phyloP scores from a whole-genome alignment of 2,329 filamentous ascomycete species.

The Ophiostoma triangulosporum region DNA sequence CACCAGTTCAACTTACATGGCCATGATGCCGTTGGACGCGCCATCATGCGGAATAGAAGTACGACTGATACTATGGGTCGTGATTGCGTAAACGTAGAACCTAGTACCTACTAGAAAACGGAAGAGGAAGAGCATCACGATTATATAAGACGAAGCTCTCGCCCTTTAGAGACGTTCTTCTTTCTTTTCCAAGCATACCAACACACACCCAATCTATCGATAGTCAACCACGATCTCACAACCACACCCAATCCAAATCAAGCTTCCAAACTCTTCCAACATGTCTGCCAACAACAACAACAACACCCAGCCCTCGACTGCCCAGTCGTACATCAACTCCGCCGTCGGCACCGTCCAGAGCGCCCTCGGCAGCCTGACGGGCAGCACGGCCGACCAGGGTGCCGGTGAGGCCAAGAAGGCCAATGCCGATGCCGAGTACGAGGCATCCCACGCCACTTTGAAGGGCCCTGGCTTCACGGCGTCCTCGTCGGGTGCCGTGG shows the following conservation, averaged over 20 bases:
- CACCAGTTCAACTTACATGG: background rate
- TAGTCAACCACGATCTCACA: conserved; percentile 23
- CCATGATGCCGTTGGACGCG: background rate
- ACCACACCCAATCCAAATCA: background rate
- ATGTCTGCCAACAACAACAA: conserved; percentile 7
- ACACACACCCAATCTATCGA: background rate
- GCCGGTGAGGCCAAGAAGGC: conserved; percentile 53
- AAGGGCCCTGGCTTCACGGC: conserved; percentile 63
- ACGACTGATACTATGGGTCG: too few relatives aligned
- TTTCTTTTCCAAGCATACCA: too few relatives aligned
- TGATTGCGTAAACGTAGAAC: too few relatives aligned
- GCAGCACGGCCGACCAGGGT: conserved; percentile 52
- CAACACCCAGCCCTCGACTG: conserved; percentile 50
- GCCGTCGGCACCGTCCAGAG: conserved; percentile 62
- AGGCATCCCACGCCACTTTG: conserved; percentile 59
- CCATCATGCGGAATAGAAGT: too few relatives aligned
- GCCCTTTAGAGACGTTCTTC: too few relatives aligned
- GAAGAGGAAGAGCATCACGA: too few relatives aligned
- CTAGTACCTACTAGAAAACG: too few relatives aligned
- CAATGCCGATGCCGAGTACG: conserved; percentile 52
- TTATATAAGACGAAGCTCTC: too few relatives aligned
- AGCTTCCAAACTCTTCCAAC: background rate
- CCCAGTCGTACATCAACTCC: conserved; percentile 64
- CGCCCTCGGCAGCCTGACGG: conserved; percentile 58
- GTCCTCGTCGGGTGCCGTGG: conserved; percentile 54